These are phyloP conservation scores for Malus orientalis DNA, from an alignment of 306 rosid species.

Conservation along the genomic window DNA sequence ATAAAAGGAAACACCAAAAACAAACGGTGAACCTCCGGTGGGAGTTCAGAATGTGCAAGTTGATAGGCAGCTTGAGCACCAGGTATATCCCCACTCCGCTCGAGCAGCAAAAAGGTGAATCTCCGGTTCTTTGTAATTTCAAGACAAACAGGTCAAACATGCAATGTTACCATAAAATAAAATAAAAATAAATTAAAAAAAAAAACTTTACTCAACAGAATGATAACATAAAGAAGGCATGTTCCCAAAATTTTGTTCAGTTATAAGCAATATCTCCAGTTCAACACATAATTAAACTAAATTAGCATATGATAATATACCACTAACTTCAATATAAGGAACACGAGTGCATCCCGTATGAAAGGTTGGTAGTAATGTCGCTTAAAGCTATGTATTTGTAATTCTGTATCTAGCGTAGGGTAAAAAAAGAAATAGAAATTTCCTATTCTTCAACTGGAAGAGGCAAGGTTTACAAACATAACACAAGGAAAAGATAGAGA, in stretches of 20 bases:
- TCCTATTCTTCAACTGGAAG: not conserved
- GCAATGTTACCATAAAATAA: not conserved
- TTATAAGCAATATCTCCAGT: not conserved
- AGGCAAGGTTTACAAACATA: not conserved
- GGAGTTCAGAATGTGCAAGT: conserved; percentile 79
- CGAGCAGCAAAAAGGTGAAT: conserved; percentile 92
- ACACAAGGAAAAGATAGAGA: no score
- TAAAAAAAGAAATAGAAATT: not conserved
- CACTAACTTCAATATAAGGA: not conserved
- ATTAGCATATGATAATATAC: not conserved
- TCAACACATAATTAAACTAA: not conserved
- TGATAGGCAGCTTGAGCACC: conserved; percentile 94
- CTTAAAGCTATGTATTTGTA: not conserved
- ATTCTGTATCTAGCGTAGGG: not conserved
- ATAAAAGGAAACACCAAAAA: no score
- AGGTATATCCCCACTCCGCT: conserved; percentile 25
- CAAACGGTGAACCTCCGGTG: conserved; percentile 83
- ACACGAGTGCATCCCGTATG: not conserved
- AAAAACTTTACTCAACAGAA: not conserved
- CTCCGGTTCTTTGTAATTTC: conserved; percentile 67
- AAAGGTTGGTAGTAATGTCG: not conserved
- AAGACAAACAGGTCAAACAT: not conserved
- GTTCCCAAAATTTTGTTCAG: not conserved
- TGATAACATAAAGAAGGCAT: not conserved
- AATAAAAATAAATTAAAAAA: not conserved